Base-by-base conservation (phyloP, 352 stramenopile genomes). In the Pseudoperonospora humuli region DNA sequence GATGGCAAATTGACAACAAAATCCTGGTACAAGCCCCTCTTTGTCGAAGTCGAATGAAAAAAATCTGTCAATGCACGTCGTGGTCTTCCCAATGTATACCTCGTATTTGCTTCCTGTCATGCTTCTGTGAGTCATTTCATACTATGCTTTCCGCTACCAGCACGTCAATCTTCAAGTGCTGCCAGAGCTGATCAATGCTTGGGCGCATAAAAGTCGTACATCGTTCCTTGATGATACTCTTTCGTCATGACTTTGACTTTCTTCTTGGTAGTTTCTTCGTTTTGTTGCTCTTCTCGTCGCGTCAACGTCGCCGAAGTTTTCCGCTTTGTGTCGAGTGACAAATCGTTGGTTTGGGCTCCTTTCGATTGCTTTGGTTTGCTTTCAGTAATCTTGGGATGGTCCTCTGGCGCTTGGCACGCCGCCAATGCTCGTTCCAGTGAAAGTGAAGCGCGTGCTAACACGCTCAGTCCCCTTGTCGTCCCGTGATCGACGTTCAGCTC, bases 141-240 rank as follows among this genome's bases (percentile, higher is more conserved):
- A n/a, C n/a, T n/a, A n/a, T n/a, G n/a, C n/a, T n/a, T n/a, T n/a
- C n/a, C n/a, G n/a, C n/a, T n/a, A n/a, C n/a, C n/a, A n/a, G n/a
- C 23, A 26, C 7, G 23, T 8, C 10, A 31, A 11, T 14, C 26
- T 15, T 32, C 11, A 32, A 15, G 56, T 32, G 27, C 27, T 25
- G 24, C 7, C 18, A 20, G 14, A 41, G 14, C 8, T 25, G 2
- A n/a, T 50, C 24, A 53, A 33, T 50, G 35, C 27, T 65, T 61
- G 6, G 32, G 38, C 23, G 39, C 14, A 44, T 57, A 61, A 39
- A 61, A 61, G 14, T 65, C 56, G 27, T 61, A 40, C 27, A 65
- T 61, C 3, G 39, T 65, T 8, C 24, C 57, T 21, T 64, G 56
- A 8, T 64, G 50, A 18, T 50, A 18, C 17, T 49, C 43, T 24